phyloP scores from a whole-genome alignment of 23 red algal genomes.

The Agarophyton chilense region DNA sequence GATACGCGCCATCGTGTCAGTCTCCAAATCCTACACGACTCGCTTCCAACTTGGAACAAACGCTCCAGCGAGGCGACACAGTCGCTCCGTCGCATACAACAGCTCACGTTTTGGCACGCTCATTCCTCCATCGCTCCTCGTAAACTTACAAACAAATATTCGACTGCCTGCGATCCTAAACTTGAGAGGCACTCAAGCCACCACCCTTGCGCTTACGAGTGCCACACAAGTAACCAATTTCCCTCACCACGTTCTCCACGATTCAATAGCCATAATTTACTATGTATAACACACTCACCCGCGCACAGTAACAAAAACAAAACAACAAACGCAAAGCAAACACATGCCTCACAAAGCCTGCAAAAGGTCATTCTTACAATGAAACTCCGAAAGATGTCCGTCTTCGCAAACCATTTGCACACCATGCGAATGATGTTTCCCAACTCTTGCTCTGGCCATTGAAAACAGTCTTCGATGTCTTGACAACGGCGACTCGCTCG shows the following conservation, averaged over 20 bases:
- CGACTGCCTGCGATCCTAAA: too few relatives aligned
- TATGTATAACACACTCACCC: conserved; percentile 1
- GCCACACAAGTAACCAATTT: conserved; percentile 1
- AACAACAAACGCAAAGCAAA: conserved; percentile 50
- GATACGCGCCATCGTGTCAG: too few relatives aligned
- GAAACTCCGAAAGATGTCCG: conserved; percentile 56
- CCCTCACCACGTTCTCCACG: too few relatives aligned
- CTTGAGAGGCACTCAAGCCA: too few relatives aligned
- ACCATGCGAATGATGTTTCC: conserved; percentile 16
- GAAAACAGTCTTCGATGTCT: conserved; percentile 30
- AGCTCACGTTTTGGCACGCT: too few relatives aligned
- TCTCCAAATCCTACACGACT: too few relatives aligned
- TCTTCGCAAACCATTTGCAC: conserved; percentile 56
- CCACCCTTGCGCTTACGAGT: too few relatives aligned
- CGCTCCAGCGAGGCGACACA: too few relatives aligned
- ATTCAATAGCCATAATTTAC: background rate
- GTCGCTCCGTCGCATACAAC: too few relatives aligned
- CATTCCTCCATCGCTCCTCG: too few relatives aligned
- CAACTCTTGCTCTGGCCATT: conserved; percentile 41
- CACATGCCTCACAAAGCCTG: conserved; percentile 25
- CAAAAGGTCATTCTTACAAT: conserved; percentile 62
- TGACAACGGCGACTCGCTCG: conserved; percentile 10
- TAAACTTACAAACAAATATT: too few relatives aligned
- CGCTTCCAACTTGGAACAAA: too few relatives aligned
- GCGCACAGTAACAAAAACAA: conserved; percentile 26